Base-by-base conservation (phyloP, 148 eudicot genomes). In the Chenopodium berlandieri region DNA sequence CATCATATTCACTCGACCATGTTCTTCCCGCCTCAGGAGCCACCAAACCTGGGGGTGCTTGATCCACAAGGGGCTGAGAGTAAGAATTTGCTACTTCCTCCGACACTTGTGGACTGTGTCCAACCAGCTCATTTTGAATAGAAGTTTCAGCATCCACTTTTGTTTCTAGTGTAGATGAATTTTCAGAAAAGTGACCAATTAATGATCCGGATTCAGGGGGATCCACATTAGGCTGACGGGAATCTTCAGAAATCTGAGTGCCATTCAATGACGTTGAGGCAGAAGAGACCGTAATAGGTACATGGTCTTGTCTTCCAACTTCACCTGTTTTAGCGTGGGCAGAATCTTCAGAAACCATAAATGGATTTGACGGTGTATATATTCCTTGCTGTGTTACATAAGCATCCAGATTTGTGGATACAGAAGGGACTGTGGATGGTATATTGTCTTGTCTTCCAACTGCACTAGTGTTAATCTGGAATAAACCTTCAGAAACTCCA, bases 1-100 rank as follows among this genome's bases (percentile, higher is more conserved):
- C 75, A 65, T 80, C 69, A 65, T 81, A 87, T 76, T 85, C 50
- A 85, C 82, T 81, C 50, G 85, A 78, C 89, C 89, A 83, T 25
- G 82, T 73, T 75, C 40, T 77, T 63, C 82, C 88, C 69, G 76
- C 88, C 79, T 83, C 92, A 37, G 86, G 81, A 79, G 82, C 85
- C 62, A 75, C 77, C 27, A 85, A 77, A 68, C 85, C 85, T 78
- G 84, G 79, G 65, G 83, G 82, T 11, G 73, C 84, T 75, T 77
- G 85, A 72, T 77, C 86, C 72, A 80, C 78, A 32, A 47, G 74
- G 50, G 54, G 46, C 73, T 85, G 83, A 54, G 76, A 85, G 79
- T 81, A 63, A 76, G 85, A 64, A 52, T 70, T 85, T 78, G 75
- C n/a, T 1, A 20, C 68, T 69, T 79, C 86, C 77, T 79, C 87